Conservation (phyloP, 441 rosid species). For the Adansonia rubrostipa region DNA sequence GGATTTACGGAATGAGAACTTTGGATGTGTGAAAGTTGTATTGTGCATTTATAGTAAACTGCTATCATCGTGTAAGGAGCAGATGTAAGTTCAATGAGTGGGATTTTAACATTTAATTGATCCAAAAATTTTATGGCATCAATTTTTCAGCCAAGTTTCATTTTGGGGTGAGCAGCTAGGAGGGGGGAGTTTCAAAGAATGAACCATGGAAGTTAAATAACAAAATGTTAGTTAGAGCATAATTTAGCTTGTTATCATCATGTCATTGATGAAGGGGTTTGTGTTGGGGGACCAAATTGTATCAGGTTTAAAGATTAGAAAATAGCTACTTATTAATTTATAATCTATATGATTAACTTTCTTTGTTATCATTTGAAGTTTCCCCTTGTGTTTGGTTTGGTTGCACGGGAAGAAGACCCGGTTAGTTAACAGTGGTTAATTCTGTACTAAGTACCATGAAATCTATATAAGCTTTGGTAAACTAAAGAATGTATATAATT, state of each 20-base stretch:
- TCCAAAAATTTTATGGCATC: neutral
- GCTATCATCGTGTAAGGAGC: slow-evolving; percentile 85
- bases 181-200: slow-evolving; percentile 3
- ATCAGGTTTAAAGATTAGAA: neutral
- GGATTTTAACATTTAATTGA: neutral
- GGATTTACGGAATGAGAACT: slow-evolving; percentile 80
- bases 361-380: slow-evolving; percentile 11
- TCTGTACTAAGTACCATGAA: neutral
- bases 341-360: slow-evolving; percentile 2
- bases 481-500: neutral
- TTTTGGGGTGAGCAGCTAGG: neutral
- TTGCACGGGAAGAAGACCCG: neutral
- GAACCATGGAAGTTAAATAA: slow-evolving; percentile 12
- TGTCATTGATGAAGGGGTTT: neutral
- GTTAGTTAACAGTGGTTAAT: slow-evolving; percentile 10
- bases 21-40: slow-evolving; percentile 84
- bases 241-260: slow-evolving; percentile 15
- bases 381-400: slow-evolving; percentile 8
- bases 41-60: slow-evolving; percentile 75
- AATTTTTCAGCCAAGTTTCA: neutral
- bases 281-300: slow-evolving; percentile 17
- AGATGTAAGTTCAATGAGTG: slow-evolving; percentile 67
- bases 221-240: slow-evolving; percentile 6
- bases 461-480: slow-evolving; percentile 11
- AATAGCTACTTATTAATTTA: slow-evolving; percentile 16